phyloP scores from a whole-genome alignment of 83 land plant genomes.

The Thuja plicata region DNA sequence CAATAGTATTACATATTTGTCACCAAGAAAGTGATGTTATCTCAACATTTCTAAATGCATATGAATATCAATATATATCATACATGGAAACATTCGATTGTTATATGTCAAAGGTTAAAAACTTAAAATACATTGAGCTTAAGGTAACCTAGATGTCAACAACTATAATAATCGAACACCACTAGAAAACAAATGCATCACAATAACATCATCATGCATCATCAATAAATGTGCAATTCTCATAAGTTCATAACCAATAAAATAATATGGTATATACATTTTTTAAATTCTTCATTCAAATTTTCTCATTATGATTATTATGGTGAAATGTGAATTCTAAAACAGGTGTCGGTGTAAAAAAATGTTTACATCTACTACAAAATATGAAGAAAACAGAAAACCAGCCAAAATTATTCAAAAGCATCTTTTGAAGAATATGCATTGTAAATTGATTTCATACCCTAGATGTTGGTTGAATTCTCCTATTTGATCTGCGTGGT shows the following conservation, averaged over 20 bases:
- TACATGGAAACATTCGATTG: neutral
- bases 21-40: neutral
- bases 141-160: neutral
- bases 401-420: neutral
- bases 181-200: neutral
- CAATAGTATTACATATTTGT: neutral
- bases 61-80: neutral
- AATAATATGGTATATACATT: neutral
- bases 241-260: neutral
- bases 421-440: neutral
- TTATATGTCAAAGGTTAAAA: neutral
- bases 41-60: neutral
- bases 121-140: neutral
- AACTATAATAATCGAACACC: neutral
- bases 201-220: neutral
- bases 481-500: conserved; percentile 75
- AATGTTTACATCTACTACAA: neutral
- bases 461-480: conserved; percentile 82
- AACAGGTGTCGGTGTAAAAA: neutral
- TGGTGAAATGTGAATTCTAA: neutral
- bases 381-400: neutral
- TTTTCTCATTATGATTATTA: too few relatives aligned
- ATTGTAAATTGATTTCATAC: conserved; percentile 29
- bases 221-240: neutral
- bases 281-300: too few relatives aligned